Evolutionary conservation across 1,284 basidiomycete species (phyloP), one percentile per base, ranked within the genome.

Genomic region (Papiliotrema laurentii): DNA sequence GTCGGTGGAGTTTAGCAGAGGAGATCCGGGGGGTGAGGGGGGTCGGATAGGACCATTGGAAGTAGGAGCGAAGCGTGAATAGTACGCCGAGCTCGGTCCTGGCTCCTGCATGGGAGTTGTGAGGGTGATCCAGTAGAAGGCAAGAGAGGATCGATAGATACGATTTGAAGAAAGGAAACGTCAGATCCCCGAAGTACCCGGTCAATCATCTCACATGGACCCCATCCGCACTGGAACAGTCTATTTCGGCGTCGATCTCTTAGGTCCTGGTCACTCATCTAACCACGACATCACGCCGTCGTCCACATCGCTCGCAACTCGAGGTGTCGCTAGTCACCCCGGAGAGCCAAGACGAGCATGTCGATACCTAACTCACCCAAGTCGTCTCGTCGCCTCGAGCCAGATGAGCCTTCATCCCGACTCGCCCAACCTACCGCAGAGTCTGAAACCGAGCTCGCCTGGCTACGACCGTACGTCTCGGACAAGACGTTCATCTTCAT

Each of bases 11-110:
- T 49, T 27, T 9, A 70, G 44, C 10, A 68, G 45, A 2, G 68
- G 63, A 1, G 59, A 58, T 10, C 45, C 40, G 2, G 61, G 57
- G 1, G 60, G 59, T 4, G 56, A 60, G 9, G 58, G 62, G 2
- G 63, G 59, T 14, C 57, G 63, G 4, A 69, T 38, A 5, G 68
- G 69, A 13, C 69, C 68, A 18, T 51, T 51, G 9, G 62, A 51
- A 21, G 59, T 60, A 19, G 56, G 45, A 1, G 70, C 58, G 39
- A 72, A 72, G 0, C 60, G 55, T 14, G 52, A 43, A 35, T 63
- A 61, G 56, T 68, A 72, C n/a, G 54, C 55, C n/a, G 61, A 55
- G 4, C 68, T 66, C 5, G 70, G 70, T 10, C 70, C 70, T 3
- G 69, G 65, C 25, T 69, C 67, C 47, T 62, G 59, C 56, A 61